These are phyloP conservation scores for Xylariomycetidae sp. DNA, from an alignment of 2,329 filamentous ascomycete species.

Conservation along the genomic window DNA sequence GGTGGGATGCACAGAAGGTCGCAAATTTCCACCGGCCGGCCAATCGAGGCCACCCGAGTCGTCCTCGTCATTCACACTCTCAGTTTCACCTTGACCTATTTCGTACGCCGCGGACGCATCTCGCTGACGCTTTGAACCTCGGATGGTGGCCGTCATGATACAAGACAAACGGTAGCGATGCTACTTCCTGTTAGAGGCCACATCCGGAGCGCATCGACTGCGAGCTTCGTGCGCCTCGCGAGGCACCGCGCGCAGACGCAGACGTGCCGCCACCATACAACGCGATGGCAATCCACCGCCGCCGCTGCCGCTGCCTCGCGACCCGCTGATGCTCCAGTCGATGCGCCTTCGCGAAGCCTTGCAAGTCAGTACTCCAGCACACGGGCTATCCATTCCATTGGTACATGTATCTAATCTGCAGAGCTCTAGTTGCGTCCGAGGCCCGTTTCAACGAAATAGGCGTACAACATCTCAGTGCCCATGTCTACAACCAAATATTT, in stretches of 20 bases:
- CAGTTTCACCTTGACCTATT: conserved; percentile 3
- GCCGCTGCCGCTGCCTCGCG: conserved; percentile 23
- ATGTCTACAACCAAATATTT: conserved; percentile 82
- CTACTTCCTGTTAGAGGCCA: conserved; percentile 32
- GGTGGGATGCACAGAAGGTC: no score
- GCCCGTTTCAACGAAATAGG: conserved; percentile 87
- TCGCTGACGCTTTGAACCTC: background rate
- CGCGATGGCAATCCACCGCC: conserved; percentile 36
- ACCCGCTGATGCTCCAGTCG: conserved; percentile 10
- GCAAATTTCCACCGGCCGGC: conserved; percentile 1
- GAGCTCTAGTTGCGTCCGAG: conserved; percentile 38
- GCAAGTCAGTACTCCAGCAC: conserved; percentile 31
- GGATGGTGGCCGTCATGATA: conserved; percentile 16
- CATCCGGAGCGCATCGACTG: conserved; percentile 34
- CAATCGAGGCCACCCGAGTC: conserved; percentile 3
- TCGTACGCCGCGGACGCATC: background rate
- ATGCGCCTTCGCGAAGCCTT: conserved; percentile 24
- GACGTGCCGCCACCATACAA: conserved; percentile 24
- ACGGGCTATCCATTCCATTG: conserved; percentile 1
- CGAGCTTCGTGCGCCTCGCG: conserved; percentile 46
- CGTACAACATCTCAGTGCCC: conserved; percentile 83
- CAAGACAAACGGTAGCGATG: conserved; percentile 28
- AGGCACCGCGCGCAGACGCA: conserved; percentile 38
- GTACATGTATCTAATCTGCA: conserved; percentile 12
- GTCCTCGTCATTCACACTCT: conserved; percentile 5